A percentile compares a stretch with the other conserved stretches of the same genome.
Evolutionary conservation across 1,284 basidiomycete species (phyloP).

Genomic region (Peniophora sp.): DNA sequence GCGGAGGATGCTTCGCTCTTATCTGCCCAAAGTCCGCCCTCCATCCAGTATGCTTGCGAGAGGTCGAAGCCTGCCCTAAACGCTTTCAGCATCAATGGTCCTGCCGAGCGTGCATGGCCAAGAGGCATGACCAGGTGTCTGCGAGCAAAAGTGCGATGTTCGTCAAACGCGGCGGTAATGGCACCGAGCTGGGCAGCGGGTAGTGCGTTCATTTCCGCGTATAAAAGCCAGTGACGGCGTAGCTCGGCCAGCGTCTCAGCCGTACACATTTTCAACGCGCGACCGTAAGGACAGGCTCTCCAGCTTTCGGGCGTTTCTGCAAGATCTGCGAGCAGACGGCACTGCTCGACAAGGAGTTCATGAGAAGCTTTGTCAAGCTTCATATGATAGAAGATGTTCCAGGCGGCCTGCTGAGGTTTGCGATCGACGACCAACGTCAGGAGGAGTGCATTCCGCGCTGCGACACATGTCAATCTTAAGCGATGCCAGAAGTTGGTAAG

Average conservation of each 20-base stretch:
- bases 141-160: neutral
- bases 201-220: too few species aligned
- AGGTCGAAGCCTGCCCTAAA: neutral
- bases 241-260: too few species aligned
- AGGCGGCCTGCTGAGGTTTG: slow-evolving; percentile 20
- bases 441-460: slow-evolving; percentile 34
- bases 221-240: too few species aligned
- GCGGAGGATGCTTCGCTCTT: slow-evolving; percentile 17
- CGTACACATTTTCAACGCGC: too few species aligned
- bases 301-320: too few species aligned
- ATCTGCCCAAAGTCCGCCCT: slow-evolving; percentile 29
- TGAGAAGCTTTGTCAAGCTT: slow-evolving; percentile 35
- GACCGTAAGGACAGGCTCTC: too few species aligned
- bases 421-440: slow-evolving; percentile 28
- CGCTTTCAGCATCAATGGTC: slow-evolving; percentile 19
- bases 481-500: too few species aligned
- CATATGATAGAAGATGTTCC: slow-evolving; percentile 54
- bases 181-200: too few species aligned
- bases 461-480: too few species aligned
- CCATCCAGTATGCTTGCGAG: slow-evolving; percentile 22
- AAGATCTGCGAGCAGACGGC: slow-evolving; percentile 27
- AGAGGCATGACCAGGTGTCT: neutral
- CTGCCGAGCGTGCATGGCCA: slow-evolving; percentile 28
- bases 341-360: slow-evolving; percentile 33
- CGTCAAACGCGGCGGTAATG: too few species aligned